Evolutionary conservation across 2,329 filamentous ascomycete species (phyloP), one percentile per base, ranked within the genome.

Genomic region (Dryadomyces quercivorus): DNA sequence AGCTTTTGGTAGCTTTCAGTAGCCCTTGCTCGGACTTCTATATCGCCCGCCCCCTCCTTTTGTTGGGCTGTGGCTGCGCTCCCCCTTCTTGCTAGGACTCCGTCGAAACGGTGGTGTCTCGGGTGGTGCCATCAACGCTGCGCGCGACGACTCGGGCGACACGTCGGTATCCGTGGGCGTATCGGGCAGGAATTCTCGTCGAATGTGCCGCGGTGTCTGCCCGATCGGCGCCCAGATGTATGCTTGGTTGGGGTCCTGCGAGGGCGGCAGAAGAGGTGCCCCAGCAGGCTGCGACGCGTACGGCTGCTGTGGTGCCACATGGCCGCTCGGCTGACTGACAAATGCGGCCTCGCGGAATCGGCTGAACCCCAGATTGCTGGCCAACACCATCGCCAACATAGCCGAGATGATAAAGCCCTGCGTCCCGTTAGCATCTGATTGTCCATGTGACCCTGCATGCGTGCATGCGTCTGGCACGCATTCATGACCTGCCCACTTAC

Each of bases 81-180:
- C 75, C 0, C 65, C 68, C 61, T 80, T 81, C 61, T 80, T 81
- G 57, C 67, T 73, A 0, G 75, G 76, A 60, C 69, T 77, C 52
- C 72, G 69, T 52, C 73, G 69, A 8, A 65, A 62, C 8, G 71
- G 72, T 4, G 77, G 75, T 2, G 74, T 76, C 56, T 69, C 70
- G 5, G 71, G 69, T 3, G 72, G 66, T n/a, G 68, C 64, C 53
- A 73, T 67, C 18, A 78, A 63, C 1, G 67, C 59, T 55, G 67
- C 72, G 53, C 70, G 65, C 42, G 66, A 67, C 5, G 69, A 68
- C 1, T 60, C 59, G 0, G 76, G 75, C 8, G 75, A 75, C 2
- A 65, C 72, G 54, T 81, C 78, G 3, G 75, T 78, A 44, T 80
- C 77, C 0, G 72, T 75, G 1, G 66, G 72, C 9, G 77, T 74